Percentiles rank a stretch among this genome's conserved stretches.
Conservation (phyloP, 139 green algal genomes). For the Limnomonas spitsbergensis region DNA sequence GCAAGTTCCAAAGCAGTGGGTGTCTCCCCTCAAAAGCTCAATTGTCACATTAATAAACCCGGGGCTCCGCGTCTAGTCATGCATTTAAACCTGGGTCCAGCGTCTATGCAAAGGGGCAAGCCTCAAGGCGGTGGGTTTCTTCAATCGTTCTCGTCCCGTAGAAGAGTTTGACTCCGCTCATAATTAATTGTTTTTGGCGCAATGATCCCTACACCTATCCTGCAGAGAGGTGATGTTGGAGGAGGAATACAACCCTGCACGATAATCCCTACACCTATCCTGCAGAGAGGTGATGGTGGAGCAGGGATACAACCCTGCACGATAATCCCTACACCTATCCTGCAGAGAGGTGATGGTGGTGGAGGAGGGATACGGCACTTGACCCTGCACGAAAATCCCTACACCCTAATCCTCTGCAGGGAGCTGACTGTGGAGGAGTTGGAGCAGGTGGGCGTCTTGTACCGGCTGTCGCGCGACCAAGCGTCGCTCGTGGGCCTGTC, state of each 20-base stretch:
- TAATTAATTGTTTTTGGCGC: not conserved
- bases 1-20: no score
- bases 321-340: not conserved
- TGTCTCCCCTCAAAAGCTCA: no score
- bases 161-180: not conserved
- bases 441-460: not conserved
- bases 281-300: not conserved
- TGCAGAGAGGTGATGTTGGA: not conserved
- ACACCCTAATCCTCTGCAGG: not conserved
- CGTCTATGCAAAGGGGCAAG: not conserved
- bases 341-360: not conserved
- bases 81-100: no score
- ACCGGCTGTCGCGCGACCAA: not conserved
- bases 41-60: no score
- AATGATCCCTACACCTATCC: not conserved
- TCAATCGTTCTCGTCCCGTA: not conserved
- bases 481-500: not conserved
- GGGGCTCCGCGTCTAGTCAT: no score
- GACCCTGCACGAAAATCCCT: not conserved
- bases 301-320: not conserved
- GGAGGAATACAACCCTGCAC: not conserved
- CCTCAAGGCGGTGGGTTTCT: not conserved
- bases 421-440: not conserved
- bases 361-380: not conserved
- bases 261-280: not conserved